phyloP scores from a whole-genome alignment of 352 stramenopile species.

The Phytophthora sansomeana region DNA sequence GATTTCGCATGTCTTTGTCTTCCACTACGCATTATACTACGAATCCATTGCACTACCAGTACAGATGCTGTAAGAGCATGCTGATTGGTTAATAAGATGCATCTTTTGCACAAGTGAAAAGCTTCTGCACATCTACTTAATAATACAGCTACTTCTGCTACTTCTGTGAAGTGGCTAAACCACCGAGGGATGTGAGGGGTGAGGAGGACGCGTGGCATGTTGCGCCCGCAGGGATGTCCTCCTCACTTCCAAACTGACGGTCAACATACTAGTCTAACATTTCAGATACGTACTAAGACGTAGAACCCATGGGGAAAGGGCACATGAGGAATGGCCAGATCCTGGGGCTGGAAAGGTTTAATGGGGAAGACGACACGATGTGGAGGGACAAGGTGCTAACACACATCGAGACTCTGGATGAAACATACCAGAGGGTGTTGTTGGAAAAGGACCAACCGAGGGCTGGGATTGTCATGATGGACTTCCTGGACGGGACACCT shows the following conservation, averaged over 20 bases:
- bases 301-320: background rate
- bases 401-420: slow-evolving; percentile 11
- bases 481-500: slow-evolving; percentile 17
- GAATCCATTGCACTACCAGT: no score
- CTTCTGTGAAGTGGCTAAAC: background rate
- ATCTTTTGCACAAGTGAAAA: background rate
- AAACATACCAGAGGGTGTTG: slow-evolving; percentile 16
- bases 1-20: no score
- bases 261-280: background rate
- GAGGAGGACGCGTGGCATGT: background rate
- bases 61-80: no score
- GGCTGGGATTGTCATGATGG: slow-evolving; percentile 14
- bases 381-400: slow-evolving; percentile 25
- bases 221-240: background rate
- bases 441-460: slow-evolving; percentile 24
- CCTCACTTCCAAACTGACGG: slow-evolving; percentile 1
- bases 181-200: background rate
- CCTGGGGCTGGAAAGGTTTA: slow-evolving; percentile 4
- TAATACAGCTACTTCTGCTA: background rate
- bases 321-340: slow-evolving; percentile 4
- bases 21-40: no score
- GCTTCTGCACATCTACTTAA: background rate
- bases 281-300: background rate
- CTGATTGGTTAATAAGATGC: background rate
- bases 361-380: slow-evolving; percentile 17